Percentiles rank a stretch among this genome's conserved stretches.
Conservation (phyloP, 225 moss, liverwort and hornwort genomes). For the Antitrichia curtipendula region DNA sequence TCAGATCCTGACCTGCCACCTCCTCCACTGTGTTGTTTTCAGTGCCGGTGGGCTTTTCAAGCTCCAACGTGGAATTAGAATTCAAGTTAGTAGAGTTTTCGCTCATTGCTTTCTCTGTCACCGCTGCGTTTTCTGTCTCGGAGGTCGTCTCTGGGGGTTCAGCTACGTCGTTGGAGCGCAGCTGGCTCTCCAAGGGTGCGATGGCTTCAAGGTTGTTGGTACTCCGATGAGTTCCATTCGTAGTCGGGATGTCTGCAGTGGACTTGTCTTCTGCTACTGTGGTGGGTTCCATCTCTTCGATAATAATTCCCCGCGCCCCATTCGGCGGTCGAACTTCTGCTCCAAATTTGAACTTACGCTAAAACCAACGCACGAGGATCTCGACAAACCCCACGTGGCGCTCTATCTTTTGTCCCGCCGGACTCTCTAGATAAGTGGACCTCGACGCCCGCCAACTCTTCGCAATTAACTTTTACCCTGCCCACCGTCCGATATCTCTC, state of each 20-base stretch:
- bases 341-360: neutral
- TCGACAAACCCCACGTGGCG: neutral
- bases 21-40: neutral
- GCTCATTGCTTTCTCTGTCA: neutral
- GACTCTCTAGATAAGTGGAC: neutral
- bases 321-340: neutral
- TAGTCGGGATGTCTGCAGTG: neutral
- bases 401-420: neutral
- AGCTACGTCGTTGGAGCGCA: neutral
- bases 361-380: neutral
- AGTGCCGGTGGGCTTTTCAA: neutral
- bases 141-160: neutral
- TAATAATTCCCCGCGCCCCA: neutral
- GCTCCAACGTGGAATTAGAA: neutral
- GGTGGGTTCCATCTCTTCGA: neutral
- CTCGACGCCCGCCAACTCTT: neutral
- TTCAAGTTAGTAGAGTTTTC: neutral
- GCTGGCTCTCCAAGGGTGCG: neutral
- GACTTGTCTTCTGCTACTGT: neutral
- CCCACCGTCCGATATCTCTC: neutral
- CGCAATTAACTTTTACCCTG: neutral
- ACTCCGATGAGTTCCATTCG: neutral
- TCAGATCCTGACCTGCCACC: neutral
- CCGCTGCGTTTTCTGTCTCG: neutral
- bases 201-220: neutral